These are phyloP conservation scores for Aspergillus asperescens DNA, from an alignment of 495 filamentous ascomycete species.

Conservation along the genomic window DNA sequence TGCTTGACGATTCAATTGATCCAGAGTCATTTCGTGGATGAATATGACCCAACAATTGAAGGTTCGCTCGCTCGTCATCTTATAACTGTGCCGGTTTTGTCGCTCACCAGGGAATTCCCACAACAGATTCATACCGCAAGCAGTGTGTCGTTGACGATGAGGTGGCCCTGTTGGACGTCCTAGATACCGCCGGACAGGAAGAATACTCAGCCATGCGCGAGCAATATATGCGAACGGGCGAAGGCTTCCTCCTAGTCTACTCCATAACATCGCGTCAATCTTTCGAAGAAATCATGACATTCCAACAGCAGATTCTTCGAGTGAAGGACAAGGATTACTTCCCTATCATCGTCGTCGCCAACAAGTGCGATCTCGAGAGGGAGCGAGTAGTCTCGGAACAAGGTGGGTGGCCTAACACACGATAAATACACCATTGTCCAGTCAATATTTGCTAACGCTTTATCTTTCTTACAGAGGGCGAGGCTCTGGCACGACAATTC, in stretches of 20 bases:
- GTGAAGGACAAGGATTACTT: constrained; percentile 99
- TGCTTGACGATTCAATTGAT: constrained; percentile 99
- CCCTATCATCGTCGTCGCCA: constrained; percentile 98
- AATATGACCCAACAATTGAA: constrained; percentile 99
- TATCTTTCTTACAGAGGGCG: constrained; percentile 74
- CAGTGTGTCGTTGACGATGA: constrained; percentile 98
- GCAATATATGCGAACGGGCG: constrained; percentile 99
- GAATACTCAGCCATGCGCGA: constrained; percentile 99
- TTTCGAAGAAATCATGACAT: constrained; percentile 96
- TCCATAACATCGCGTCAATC: constrained; percentile 95
- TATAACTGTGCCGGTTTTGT: constrained; percentile 10
- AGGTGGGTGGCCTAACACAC: constrained; percentile 60
- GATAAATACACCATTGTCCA: not conserved
- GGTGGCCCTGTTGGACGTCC: constrained; percentile 91
- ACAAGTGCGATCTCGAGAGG: constrained; percentile 95
- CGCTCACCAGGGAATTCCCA: constrained; percentile 15
- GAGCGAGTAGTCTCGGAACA: constrained; percentile 86
- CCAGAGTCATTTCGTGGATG: constrained; percentile 97
- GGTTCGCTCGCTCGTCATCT: constrained; percentile 51
- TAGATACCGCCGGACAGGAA: constrained; percentile 97
- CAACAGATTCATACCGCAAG: constrained; percentile 95
- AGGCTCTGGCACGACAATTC: constrained; percentile 78
- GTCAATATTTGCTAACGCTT: constrained; percentile 22
- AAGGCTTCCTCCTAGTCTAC: constrained; percentile 96
- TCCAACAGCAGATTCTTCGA: constrained; percentile 95